Base-by-base conservation (phyloP, 2,329 filamentous ascomycete species). In the Penicillium sp. region DNA sequence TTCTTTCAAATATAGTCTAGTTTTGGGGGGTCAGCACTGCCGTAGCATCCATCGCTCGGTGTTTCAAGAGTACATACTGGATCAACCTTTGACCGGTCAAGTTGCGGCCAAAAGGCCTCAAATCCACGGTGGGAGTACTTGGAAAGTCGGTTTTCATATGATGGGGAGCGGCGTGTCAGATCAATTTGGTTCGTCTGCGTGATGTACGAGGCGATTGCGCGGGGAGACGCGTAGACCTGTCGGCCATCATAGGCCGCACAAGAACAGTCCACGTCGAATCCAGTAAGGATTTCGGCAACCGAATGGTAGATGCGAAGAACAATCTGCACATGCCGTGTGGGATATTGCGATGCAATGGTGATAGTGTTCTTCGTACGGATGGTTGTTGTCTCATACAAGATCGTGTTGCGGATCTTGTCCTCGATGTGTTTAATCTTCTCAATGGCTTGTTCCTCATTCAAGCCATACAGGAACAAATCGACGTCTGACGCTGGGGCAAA, bases 371-470 rank as follows among this genome's bases (percentile, higher is more conserved):
- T 96, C 18, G 92, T 96, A 37, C 92, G 85, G 47, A 96, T 86
- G 0, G 90, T 91, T 2, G 91, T 94, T 0, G 89, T 91, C 75
- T 96, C 91, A n/a, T 87, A 85, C 22, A 96, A 80, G 54, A 96
- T 88, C 3, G 89, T 87, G 75, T 95, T 89, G 46, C 86, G 86
- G 65, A 96, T 83, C n/a, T 81, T 83, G 22, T 81, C 77, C 73
- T 96, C 92, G 60, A 96, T 94, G 64, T 91, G 81, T 70, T 89
- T 89, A 75, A 96, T 95, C 79, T 96, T 95, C 69, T 92, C 87
- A 18, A 92, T 79, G 0, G 90, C 91, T 70, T 93, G 80, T 50
- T 92, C 85, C 67, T 95, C 90, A 9, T 82, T 87, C 61, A 96
- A 81, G 0, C 88, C 91, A 68, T 95, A 94, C 33, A 96, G 77